phyloP scores from a whole-genome alignment of 768 basidiomycete genomes.

The Mycena amicta region DNA sequence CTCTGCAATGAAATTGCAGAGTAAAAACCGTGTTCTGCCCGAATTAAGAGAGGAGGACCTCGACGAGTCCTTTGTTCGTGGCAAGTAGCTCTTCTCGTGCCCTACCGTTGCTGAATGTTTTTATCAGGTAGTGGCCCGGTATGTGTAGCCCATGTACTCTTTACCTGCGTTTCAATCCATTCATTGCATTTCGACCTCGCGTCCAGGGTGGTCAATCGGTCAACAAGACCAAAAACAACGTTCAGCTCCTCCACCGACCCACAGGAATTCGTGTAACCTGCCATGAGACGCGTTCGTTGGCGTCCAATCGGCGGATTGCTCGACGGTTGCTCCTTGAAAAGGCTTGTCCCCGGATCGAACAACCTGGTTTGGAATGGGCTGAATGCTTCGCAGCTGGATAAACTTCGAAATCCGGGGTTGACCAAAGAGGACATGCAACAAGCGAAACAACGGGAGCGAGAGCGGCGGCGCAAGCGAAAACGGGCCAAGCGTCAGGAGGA shows the following conservation, averaged over 20 bases:
- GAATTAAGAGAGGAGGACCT: constrained; percentile 77
- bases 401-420: constrained; percentile 71
- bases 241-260: constrained; percentile 87
- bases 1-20: constrained; percentile 72
- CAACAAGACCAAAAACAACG: constrained; percentile 92
- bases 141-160: constrained; percentile 28
- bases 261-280: constrained; percentile 85
- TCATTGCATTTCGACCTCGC: constrained; percentile 17
- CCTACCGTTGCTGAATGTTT: constrained; percentile 1
- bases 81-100: too few species aligned
- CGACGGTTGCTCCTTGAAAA: constrained; percentile 75
- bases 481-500: constrained; percentile 31
- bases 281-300: constrained; percentile 85
- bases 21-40: constrained; percentile 63
- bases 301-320: constrained; percentile 78
- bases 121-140: constrained; percentile 78
- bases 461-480: constrained; percentile 75
- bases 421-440: constrained; percentile 68
- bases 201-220: constrained; percentile 88
- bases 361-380: too few species aligned
- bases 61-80: constrained; percentile 87
- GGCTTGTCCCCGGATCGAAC: constrained; percentile 52
- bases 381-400: constrained; percentile 68
- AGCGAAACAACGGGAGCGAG: constrained; percentile 77
- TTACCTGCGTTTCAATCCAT: constrained; percentile 28